Base-by-base conservation (phyloP, 225 moss, liverwort and hornwort species). In the Bryum argenteum region DNA sequence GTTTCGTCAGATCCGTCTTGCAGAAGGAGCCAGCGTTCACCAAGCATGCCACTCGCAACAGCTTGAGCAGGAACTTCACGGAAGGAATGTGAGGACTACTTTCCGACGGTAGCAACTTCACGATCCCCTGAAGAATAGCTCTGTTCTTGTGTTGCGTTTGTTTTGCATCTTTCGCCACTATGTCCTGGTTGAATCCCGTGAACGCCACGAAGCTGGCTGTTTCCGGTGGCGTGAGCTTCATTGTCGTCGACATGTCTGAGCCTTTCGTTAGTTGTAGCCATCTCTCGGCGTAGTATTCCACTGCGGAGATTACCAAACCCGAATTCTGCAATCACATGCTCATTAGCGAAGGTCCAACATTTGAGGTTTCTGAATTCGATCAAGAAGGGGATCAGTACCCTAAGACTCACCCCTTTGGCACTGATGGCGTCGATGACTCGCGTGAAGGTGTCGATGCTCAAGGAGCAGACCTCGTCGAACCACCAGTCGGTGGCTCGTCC, bases 11-110 rank as follows among this genome's bases (percentile, higher is more conserved):
- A 65, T 93, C 93, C 7, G 83, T 72, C 28, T 88, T 83, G 69
- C 93, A 93, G 11, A 85, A 82, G 11, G 89, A 54, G 21, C 87
- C 91, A 5, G 93, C 91, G 52, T 81, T 85, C 28, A 91, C 88
- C 39, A 86, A 67, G 67, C 87, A 90, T 0, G 93, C 88, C 0
- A 87, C 86, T 14, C 89, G 69, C 8, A 96, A 86, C 3, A 93
- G 79, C 71, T 88, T 88, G 43, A 96, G 83, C 50, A 96, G 58
- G 68, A 93, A 91, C 9, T 80, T 91, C 40, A 85, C 85, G 9
- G 90, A 83, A 16, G 84, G 77, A 66, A 90, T 13, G 2, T 59
- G 11, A 20, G 12, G 10, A 3, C n/a, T 47, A 16, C 47, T 47
- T 14, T 47, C 24, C 41, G 10, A 39, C 2, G 96, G 91, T 8